Percentiles rank a stretch among this genome's conserved stretches.
These are phyloP conservation scores for Cyclocybe aegerita DNA, from an alignment of 768 basidiomycete genomes.

Conservation along the genomic window DNA sequence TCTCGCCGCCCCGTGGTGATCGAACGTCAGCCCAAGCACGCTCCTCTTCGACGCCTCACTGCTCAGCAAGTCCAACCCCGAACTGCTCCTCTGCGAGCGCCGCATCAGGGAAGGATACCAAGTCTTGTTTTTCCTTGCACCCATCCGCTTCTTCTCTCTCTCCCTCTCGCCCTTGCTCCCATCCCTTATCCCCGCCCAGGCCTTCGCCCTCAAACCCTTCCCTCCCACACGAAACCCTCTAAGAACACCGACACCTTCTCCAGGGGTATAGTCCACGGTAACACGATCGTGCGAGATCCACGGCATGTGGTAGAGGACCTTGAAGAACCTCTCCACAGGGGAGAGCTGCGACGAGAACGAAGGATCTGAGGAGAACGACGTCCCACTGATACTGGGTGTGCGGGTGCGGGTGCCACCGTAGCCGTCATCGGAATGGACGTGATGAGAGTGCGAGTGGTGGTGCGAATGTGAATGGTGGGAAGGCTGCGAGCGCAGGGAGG, in stretches of 20 bases:
- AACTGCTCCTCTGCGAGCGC: slow-evolving; percentile 22
- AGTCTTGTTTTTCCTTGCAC: slow-evolving; percentile 22
- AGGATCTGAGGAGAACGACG: slow-evolving; percentile 29
- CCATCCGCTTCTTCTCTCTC: slow-evolving; percentile 10
- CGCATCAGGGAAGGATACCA: slow-evolving; percentile 31
- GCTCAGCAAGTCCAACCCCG: slow-evolving; percentile 31
- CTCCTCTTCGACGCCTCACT: slow-evolving; percentile 21
- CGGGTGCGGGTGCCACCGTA: too few species aligned
- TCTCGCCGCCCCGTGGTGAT: slow-evolving; percentile 9
- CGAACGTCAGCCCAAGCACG: slow-evolving; percentile 17
- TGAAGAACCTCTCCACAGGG: slow-evolving; percentile 42
- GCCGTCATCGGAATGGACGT: background rate
- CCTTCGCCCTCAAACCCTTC: background rate
- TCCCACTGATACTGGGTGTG: slow-evolving; percentile 13
- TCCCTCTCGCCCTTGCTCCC: background rate
- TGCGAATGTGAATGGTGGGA: background rate
- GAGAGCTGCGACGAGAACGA: slow-evolving; percentile 36
- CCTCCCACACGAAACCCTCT: background rate
- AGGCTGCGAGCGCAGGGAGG: slow-evolving; percentile 19
- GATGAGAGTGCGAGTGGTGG: slow-evolving; percentile 16
- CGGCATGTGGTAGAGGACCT: slow-evolving; percentile 40
- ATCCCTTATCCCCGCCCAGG: background rate
- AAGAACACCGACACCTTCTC: slow-evolving; percentile 16
- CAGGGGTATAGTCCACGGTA: slow-evolving; percentile 45
- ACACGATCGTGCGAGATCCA: slow-evolving; percentile 46